A percentile compares a stretch with the other conserved stretches of the same genome.
These are phyloP conservation scores for Helotiales sp. DNA, from an alignment of 2,329 filamentous ascomycete genomes.

Conservation along the genomic window DNA sequence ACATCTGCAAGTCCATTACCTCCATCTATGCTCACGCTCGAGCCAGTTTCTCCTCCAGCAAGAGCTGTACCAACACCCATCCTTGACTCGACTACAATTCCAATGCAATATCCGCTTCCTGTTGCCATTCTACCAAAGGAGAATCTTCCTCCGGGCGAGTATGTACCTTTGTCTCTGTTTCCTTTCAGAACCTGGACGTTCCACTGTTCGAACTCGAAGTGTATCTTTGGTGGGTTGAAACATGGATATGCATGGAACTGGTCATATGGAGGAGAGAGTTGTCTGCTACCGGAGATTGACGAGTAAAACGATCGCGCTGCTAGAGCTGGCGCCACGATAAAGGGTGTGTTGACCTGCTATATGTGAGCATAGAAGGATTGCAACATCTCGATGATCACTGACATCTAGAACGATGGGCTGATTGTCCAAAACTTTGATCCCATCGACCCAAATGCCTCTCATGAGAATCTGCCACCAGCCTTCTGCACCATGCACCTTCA, in stretches of 20 bases:
- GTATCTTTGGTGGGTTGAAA: conserved; percentile 32
- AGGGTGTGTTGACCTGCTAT: conserved; percentile 34
- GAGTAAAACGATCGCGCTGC: conserved; percentile 32
- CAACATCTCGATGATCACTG: conserved; percentile 2
- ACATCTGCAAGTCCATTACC: conserved; percentile 29
- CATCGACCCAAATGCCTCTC: conserved; percentile 33
- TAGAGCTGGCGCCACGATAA: conserved; percentile 32
- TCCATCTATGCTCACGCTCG: neutral
- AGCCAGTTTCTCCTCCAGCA: neutral
- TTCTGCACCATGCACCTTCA: conserved; percentile 33
- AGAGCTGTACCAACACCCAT: conserved; percentile 17
- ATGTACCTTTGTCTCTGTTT: conserved; percentile 22
- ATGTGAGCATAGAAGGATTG: neutral
- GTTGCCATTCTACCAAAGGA: conserved; percentile 29
- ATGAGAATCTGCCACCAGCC: conserved; percentile 37
- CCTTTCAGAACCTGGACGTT: conserved; percentile 29
- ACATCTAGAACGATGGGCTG: conserved; percentile 35
- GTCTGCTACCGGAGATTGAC: conserved; percentile 29
- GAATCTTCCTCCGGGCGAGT: conserved; percentile 30
- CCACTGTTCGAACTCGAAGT: conserved; percentile 32
- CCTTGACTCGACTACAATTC: conserved; percentile 33
- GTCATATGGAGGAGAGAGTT: conserved; percentile 28
- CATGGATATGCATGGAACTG: conserved; percentile 36
- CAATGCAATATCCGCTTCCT: conserved; percentile 35
- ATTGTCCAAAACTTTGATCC: conserved; percentile 26